Evolutionary conservation across 176 grass and related monocot species (phyloP).

Genomic region (Carex littledalei): DNA sequence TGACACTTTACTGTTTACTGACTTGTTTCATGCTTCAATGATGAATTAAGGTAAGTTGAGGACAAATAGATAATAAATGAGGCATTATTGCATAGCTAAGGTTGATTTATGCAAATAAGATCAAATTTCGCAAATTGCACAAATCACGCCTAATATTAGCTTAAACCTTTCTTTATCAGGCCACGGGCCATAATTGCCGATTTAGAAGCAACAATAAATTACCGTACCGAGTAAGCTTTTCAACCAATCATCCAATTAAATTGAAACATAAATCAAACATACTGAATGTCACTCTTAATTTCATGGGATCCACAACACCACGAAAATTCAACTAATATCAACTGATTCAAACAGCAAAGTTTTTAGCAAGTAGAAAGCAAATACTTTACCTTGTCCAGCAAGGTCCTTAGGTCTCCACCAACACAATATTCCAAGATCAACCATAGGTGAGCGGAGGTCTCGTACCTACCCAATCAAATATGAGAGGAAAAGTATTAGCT

Average conservation of each 20-base stretch:
- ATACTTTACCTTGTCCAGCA: slow-evolving; percentile 59
- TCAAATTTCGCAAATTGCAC: background rate
- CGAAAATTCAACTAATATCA: background rate
- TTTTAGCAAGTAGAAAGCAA: background rate
- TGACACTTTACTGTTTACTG: background rate
- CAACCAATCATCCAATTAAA: background rate
- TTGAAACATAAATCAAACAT: background rate
- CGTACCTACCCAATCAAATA: slow-evolving; percentile 53
- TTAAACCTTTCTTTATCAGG: background rate
- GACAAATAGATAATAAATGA: background rate
- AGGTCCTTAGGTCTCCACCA: slow-evolving; percentile 74
- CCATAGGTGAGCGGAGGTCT: slow-evolving; percentile 95
- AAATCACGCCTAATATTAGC: background rate
- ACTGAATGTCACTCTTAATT: background rate
- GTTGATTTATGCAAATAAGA: background rate
- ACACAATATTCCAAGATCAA: slow-evolving; percentile 90
- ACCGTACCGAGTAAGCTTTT: background rate
- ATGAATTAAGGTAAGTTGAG: background rate
- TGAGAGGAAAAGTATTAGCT: slow-evolving; percentile 14
- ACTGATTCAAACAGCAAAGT: background rate
- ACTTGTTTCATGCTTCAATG: background rate
- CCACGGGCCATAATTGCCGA: background rate
- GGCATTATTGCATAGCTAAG: background rate
- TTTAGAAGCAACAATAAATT: background rate
- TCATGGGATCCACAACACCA: background rate